phyloP scores from a whole-genome alignment of 2,329 filamentous ascomycete genomes.

The Ophiocordyceps camponoti-floridani region DNA sequence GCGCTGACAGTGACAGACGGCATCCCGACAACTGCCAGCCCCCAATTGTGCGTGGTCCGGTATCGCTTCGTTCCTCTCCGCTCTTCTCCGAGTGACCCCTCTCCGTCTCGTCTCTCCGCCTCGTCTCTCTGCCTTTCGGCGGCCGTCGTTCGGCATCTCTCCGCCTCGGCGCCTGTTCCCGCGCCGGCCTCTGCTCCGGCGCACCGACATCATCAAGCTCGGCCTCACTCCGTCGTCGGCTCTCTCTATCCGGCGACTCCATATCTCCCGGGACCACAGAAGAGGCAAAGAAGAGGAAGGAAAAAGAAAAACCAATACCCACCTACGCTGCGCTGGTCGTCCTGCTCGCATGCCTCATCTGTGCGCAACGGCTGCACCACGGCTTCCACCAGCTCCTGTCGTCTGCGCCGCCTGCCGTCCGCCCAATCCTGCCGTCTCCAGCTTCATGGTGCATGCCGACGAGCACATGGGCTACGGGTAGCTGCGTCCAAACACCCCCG shows the following conservation, averaged over 20 bases:
- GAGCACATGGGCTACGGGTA: constrained; percentile 8
- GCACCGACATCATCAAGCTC: background rate
- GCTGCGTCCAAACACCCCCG: constrained; percentile 6
- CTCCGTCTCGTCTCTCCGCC: background rate
- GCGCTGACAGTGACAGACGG: background rate
- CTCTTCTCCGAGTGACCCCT: background rate
- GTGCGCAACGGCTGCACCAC: constrained; percentile 11
- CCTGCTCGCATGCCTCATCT: constrained; percentile 16
- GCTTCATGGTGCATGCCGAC: constrained; percentile 3
- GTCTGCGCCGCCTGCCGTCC: constrained; percentile 2
- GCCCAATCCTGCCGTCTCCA: constrained; percentile 2
- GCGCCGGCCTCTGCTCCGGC: background rate
- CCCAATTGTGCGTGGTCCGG: background rate
- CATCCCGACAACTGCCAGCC: background rate
- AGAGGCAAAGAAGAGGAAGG: background rate
- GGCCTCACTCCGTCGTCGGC: background rate
- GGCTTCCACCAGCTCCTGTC: constrained; percentile 2
- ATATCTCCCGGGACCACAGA: background rate
- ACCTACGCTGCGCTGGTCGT: constrained; percentile 2
- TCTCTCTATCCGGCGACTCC: background rate
- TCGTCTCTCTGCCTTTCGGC: background rate
- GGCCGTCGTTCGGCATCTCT: background rate
- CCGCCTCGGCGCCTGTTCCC: background rate
- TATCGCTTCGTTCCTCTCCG: background rate
- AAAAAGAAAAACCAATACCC: background rate